Conservation (phyloP, 75 land plant species). For the Selaginella moellendorffii region DNA sequence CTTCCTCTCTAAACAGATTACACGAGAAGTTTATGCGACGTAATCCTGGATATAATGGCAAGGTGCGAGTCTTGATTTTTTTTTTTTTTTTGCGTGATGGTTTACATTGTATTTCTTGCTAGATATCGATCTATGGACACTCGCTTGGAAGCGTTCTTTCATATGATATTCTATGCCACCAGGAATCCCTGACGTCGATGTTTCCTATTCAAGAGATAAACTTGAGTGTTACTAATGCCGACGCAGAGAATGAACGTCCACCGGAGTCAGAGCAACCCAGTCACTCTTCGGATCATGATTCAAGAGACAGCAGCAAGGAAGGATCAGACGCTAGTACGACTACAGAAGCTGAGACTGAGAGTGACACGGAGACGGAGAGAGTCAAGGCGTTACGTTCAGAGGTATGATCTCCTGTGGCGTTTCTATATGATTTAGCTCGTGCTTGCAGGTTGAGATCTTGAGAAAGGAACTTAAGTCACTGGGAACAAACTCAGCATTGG, state of each 20-base stretch:
- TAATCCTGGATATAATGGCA: slow-evolving; percentile 92
- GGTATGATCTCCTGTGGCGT: too few species aligned
- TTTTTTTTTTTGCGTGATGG: not conserved
- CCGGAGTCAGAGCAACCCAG: too few species aligned
- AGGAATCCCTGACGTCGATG: slow-evolving; percentile 39
- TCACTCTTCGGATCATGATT: too few species aligned
- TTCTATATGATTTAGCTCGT: too few species aligned
- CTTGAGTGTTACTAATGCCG: not conserved
- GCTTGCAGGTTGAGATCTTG: not conserved
- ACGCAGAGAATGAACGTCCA: not conserved
- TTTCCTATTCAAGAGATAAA: slow-evolving; percentile 47
- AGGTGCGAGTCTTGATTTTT: slow-evolving; percentile 30
- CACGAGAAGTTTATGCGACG: slow-evolving; percentile 72
- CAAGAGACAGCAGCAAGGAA: too few species aligned
- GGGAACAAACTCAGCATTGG: too few species aligned
- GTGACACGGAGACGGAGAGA: too few species aligned
- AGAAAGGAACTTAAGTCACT: not conserved
- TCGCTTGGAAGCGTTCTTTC: slow-evolving; percentile 97
- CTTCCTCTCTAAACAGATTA: slow-evolving; percentile 61
- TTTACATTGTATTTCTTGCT: not conserved
- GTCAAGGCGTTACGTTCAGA: too few species aligned
- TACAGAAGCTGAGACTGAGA: too few species aligned
- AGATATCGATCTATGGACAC: slow-evolving; percentile 98
- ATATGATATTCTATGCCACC: slow-evolving; percentile 96
- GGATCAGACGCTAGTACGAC: too few species aligned